A percentile compares a stretch with the other conserved stretches of the same genome.
Evolutionary conservation across 2,329 filamentous ascomycete species (phyloP).

Genomic region (Neonectria magnoliae): DNA sequence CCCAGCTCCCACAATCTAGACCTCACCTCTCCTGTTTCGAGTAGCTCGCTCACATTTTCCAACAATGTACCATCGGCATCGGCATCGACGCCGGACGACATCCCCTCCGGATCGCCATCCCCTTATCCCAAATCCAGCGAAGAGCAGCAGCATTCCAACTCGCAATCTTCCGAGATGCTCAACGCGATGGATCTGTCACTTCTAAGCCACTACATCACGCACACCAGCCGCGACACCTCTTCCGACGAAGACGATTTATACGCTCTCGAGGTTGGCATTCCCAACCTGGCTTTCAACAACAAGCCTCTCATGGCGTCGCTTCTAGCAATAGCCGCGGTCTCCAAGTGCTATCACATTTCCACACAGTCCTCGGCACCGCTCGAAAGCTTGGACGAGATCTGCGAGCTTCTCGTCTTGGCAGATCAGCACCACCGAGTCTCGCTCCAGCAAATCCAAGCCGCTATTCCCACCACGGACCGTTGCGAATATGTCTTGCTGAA

Average conservation of each 20-base stretch:
- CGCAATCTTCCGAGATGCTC: slow-evolving; percentile 20
- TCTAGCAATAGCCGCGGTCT: slow-evolving; percentile 53
- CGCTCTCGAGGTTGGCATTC: slow-evolving; percentile 53
- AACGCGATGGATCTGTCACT: slow-evolving; percentile 48
- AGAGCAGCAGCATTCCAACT: neutral
- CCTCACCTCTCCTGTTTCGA: neutral
- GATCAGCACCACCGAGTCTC: slow-evolving; percentile 52
- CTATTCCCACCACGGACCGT: slow-evolving; percentile 41
- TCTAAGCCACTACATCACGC: slow-evolving; percentile 53
- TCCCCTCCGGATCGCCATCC: neutral
- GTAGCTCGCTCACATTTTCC: neutral
- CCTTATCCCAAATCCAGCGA: neutral
- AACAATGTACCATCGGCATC: neutral
- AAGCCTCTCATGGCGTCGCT: slow-evolving; percentile 54
- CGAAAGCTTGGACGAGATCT: slow-evolving; percentile 15
- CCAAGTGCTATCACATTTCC: slow-evolving; percentile 50
- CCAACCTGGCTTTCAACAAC: slow-evolving; percentile 52
- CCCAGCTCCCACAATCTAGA: neutral
- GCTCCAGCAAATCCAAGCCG: slow-evolving; percentile 49
- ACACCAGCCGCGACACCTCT: slow-evolving; percentile 51
- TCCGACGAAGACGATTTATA: slow-evolving; percentile 52
- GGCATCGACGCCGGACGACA: neutral
- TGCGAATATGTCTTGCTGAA: slow-evolving; percentile 43
- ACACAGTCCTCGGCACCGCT: neutral
- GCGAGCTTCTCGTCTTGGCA: slow-evolving; percentile 41